Evolutionary conservation across 225 moss, liverwort and hornwort species (phyloP).

Genomic region (Pleurozium schreberi): DNA sequence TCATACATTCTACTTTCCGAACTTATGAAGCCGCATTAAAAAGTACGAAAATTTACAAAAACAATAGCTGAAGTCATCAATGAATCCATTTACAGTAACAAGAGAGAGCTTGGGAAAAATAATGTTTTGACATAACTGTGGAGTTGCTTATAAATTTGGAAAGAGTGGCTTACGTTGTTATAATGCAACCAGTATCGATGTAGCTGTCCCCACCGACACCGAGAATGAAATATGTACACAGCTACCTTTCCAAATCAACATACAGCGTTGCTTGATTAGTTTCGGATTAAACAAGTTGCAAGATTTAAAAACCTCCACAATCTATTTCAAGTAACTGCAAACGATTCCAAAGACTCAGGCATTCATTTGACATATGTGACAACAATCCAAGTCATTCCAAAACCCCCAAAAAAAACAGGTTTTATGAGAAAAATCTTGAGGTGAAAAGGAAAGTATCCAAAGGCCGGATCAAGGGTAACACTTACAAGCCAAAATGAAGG

Average conservation of each 20-base stretch:
- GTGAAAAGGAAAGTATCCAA: neutral
- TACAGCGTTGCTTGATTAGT: neutral
- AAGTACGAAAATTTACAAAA: neutral
- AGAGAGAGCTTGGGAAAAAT: neutral
- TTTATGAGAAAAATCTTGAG: too few species aligned
- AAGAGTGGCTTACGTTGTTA: conserved; percentile 27
- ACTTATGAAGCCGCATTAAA: neutral
- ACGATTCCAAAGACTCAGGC: neutral
- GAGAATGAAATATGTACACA: conserved; percentile 50
- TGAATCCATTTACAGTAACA: neutral
- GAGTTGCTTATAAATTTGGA: neutral
- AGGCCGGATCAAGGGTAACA: neutral
- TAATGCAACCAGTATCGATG: conserved; percentile 40
- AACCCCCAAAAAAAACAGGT: neutral
- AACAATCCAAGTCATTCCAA: neutral
- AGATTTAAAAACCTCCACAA: neutral
- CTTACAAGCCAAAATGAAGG: conserved; percentile 40
- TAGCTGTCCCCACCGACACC: conserved; percentile 49
- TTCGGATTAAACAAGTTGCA: neutral
- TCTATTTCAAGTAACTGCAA: neutral
- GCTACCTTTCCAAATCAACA: conserved; percentile 55
- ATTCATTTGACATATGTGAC: neutral
- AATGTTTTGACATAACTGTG: neutral
- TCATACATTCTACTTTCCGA: neutral
- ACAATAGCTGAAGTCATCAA: neutral